Evolutionary conservation across 192 early-diverging fungal genomes (phyloP), one percentile per base, ranked within the genome.

Genomic region (Backusella morwellensis): DNA sequence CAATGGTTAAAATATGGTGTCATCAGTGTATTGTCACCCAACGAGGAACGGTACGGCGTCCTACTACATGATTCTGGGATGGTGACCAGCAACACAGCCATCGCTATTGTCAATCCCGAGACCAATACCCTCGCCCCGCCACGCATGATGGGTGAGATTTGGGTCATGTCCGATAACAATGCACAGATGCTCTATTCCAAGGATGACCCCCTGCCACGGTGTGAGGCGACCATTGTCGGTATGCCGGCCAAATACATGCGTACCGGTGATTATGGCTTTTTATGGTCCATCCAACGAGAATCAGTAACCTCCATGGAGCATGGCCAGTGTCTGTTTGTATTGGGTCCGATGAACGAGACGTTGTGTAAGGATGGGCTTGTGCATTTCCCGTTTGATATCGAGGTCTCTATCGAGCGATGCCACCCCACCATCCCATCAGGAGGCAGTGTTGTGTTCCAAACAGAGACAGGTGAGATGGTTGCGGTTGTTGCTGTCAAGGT

Each of bases 181-280:
- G 56, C 56, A 63, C 82, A 11, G 85, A 83, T 74, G 83, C 80
- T 6, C 85, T 85, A 52, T 87, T 84, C 2, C 0, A 78, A 78
- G 7, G 85, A 81, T 19, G 80, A 79, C 15, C 79, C 78, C 34
- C 56, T 73, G 26, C 70, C 74, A 34, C 75, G 84, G 34, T 86
- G 82, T 66, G 78, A 71, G 63, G 88, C 86, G 12, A 78, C 85
- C 7, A 85, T 95, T 21, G 88, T 88, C 3, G 90, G 88, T 40
- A 82, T 88, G 35, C 74, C 83, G 50, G 83, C 86, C 50, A 83
- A 68, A 66, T 95, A 92, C 84, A 88, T 92, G 54, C 86, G 92
- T 26, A 94, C 94, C 0, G 94, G 94, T n/a, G 93, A 92, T 78
- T 76, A 91, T 66, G 94, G 94, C 6, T 95, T 95, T 78, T 74